Conservation (phyloP, 1,284 basidiomycete species). For the Puccinia novopanici region DNA sequence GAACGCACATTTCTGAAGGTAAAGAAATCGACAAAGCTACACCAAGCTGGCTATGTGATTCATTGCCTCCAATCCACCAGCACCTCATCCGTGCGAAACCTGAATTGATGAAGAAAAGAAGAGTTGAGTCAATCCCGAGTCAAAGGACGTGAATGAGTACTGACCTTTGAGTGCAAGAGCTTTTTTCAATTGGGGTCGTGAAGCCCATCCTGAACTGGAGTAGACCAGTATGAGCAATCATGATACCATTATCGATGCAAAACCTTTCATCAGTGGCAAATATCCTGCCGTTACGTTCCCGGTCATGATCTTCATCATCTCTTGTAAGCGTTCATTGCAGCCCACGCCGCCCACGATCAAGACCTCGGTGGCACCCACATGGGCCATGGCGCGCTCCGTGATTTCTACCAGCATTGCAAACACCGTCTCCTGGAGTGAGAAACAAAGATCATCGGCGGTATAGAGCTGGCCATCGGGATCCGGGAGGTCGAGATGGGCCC, state of each 20-base stretch:
- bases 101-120: neutral
- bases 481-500: neutral
- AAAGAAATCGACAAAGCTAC: neutral
- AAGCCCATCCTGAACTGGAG: slow-evolving; percentile 91
- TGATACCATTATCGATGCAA: slow-evolving; percentile 99
- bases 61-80: slow-evolving; percentile 51
- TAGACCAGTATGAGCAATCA: slow-evolving; percentile 98
- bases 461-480: slow-evolving; percentile 66
- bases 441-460: slow-evolving; percentile 91
- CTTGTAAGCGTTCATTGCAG: slow-evolving; percentile 92
- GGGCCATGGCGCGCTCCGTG: slow-evolving; percentile 98
- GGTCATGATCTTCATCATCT: slow-evolving; percentile 99
- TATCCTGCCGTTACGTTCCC: slow-evolving; percentile 81
- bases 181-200: slow-evolving; percentile 73
- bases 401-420: slow-evolving; percentile 99
- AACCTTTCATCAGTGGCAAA: slow-evolving; percentile 99
- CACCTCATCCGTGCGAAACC: slow-evolving; percentile 53
- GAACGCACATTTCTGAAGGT: neutral
- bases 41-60: neutral
- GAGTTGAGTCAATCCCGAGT: neutral
- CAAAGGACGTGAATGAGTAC: neutral
- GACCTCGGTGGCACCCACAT: slow-evolving; percentile 92
- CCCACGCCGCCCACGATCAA: slow-evolving; percentile 98
- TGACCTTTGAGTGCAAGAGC: slow-evolving; percentile 83
- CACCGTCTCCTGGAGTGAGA: slow-evolving; percentile 93